Percentiles rank a stretch among this genome's conserved stretches.
Evolutionary conservation across 179 eudicot species (phyloP).

Genomic region (Silene vulgaris): DNA sequence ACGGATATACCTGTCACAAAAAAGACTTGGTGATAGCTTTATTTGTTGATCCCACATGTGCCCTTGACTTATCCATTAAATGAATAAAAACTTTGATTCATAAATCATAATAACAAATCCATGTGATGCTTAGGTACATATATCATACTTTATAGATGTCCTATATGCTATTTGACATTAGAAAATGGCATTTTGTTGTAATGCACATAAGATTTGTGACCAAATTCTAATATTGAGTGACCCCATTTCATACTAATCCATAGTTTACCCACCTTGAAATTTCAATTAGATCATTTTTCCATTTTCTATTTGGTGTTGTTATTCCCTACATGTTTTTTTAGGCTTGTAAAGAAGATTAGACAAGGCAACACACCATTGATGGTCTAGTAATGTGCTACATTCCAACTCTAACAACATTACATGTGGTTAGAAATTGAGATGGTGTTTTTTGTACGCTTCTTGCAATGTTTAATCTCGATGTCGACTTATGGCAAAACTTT

Average conservation of each 20-base stretch:
- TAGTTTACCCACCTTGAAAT: slow-evolving; percentile 2
- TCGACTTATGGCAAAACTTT: no score
- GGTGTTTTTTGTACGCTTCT: no score
- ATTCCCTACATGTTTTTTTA: no score
- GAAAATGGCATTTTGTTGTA: not conserved
- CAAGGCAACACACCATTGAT: no score
- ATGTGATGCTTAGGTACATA: slow-evolving; percentile 26
- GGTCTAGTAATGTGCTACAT: no score
- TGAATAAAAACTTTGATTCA: slow-evolving; percentile 7
- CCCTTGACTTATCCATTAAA: slow-evolving; percentile 24
- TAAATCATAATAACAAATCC: slow-evolving; percentile 16
- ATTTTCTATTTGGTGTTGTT: no score
- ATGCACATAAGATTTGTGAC: slow-evolving; percentile 1
- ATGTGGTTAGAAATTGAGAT: no score
- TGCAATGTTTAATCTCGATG: no score
- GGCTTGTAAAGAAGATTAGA: no score
- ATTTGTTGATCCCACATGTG: slow-evolving; percentile 29
- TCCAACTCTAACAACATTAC: no score
- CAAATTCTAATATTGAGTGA: slow-evolving; percentile 16
- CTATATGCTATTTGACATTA: slow-evolving; percentile 13
- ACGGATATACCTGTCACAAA: no score
- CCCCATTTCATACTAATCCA: slow-evolving; percentile 14
- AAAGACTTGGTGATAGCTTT: not conserved
- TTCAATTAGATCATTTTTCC: not conserved
- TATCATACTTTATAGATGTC: slow-evolving; percentile 9